phyloP scores from a whole-genome alignment of 83 land plant genomes.

The Thuja plicata region DNA sequence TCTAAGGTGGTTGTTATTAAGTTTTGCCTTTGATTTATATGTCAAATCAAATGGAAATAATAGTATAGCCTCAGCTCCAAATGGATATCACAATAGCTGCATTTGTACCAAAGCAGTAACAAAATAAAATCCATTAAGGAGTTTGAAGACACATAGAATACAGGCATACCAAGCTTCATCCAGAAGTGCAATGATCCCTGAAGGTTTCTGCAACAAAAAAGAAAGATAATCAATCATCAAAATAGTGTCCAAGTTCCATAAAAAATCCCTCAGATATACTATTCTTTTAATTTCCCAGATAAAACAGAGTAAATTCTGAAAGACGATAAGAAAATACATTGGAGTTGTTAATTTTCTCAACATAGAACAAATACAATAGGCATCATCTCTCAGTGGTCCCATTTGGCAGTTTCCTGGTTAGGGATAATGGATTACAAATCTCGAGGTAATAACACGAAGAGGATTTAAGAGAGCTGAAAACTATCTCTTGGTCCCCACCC shows the following conservation, averaged over 20 bases:
- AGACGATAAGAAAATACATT: background rate
- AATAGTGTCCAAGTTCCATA: background rate
- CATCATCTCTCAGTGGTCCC: background rate
- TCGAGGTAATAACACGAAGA: too few species aligned
- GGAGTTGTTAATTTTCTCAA: background rate
- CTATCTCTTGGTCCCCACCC: too few species aligned
- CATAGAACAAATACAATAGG: background rate
- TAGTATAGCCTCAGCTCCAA: background rate
- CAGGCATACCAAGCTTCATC: slow-evolving; percentile 91
- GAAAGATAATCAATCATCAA: background rate
- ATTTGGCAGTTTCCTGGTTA: background rate
- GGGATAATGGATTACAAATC: too few species aligned
- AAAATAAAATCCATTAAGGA: background rate
- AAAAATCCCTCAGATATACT: background rate
- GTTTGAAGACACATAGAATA: background rate
- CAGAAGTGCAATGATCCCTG: slow-evolving; percentile 91
- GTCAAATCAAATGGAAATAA: background rate
- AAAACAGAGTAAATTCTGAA: background rate
- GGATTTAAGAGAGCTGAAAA: too few species aligned
- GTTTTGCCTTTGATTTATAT: background rate
- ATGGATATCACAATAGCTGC: background rate
- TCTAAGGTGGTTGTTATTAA: background rate
- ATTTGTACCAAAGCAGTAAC: background rate
- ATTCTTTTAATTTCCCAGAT: background rate
- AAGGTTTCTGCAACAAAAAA: slow-evolving; percentile 68